These are phyloP conservation scores for Polytolypa hystricis DNA, from an alignment of 2,329 filamentous ascomycete species.

Conservation along the genomic window DNA sequence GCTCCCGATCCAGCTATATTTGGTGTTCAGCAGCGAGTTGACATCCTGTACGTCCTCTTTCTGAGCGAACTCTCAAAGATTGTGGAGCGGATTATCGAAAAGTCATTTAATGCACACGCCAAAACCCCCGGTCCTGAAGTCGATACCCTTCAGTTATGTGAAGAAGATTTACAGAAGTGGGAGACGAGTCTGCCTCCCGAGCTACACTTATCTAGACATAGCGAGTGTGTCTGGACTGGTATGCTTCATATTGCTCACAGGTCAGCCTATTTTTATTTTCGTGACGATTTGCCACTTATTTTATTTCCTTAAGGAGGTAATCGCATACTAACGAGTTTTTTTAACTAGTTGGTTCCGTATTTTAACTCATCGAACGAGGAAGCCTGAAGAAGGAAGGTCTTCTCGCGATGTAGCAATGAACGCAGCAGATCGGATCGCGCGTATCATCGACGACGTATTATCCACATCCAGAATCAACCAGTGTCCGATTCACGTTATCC, in stretches of 20 bases:
- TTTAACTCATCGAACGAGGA: constrained; percentile 4
- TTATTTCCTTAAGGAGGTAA: background rate
- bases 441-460: constrained; percentile 4
- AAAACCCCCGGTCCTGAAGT: background rate
- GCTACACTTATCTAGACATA: background rate
- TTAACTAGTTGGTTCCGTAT: constrained; percentile 3
- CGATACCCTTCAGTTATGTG: constrained; percentile 2
- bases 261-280: background rate
- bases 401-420: constrained; percentile 4
- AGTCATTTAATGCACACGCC: constrained; percentile 3
- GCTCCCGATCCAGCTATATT: constrained; percentile 1
- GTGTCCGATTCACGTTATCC: constrained; percentile 3
- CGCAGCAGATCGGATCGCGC: constrained; percentile 2
- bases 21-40: constrained; percentile 3
- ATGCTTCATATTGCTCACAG: constrained; percentile 4
- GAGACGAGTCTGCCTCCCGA: constrained; percentile 1
- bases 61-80: constrained; percentile 2
- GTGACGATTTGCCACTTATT: background rate
- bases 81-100: constrained; percentile 4
- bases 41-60: constrained; percentile 2
- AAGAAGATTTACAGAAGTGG: constrained; percentile 1
- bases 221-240: constrained; percentile 4
- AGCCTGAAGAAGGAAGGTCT: background rate
- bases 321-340: too few relatives aligned
- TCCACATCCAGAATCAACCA: constrained; percentile 2